A percentile compares a stretch with the other conserved stretches of the same genome.
Conservation (phyloP, 768 basidiomycete species). For the Russula griseocarnosa region DNA sequence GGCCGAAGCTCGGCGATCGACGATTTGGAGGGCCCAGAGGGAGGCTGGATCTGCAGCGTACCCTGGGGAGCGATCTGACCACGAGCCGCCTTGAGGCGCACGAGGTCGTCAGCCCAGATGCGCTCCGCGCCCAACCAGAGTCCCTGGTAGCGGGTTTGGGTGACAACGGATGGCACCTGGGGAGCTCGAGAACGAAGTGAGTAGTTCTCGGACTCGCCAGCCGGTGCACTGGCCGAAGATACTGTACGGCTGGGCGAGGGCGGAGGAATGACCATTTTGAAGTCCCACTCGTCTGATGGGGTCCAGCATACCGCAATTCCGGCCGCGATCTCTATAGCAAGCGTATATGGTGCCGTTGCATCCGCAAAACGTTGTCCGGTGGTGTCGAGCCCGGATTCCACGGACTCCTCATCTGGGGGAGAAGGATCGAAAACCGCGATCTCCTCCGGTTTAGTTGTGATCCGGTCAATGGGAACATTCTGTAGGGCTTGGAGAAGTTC, state of each 20-base stretch:
- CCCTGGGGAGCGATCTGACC: constrained; percentile 65
- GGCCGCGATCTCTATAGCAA: constrained; percentile 69
- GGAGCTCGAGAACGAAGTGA: constrained; percentile 9
- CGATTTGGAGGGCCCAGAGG: constrained; percentile 49
- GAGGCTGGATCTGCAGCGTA: constrained; percentile 52
- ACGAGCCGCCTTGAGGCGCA: constrained; percentile 70
- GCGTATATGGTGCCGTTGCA: constrained; percentile 58
- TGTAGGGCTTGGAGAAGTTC: constrained; percentile 49
- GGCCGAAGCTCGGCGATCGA: constrained; percentile 26
- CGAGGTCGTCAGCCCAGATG: constrained; percentile 82
- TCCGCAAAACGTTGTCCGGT: constrained; percentile 41
- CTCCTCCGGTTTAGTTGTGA: constrained; percentile 31
- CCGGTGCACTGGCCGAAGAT: not conserved
- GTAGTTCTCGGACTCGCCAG: not conserved
- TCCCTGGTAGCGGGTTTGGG: constrained; percentile 66
- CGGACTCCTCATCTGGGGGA: constrained; percentile 29
- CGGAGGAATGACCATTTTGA: constrained; percentile 44
- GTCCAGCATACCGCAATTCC: constrained; percentile 62
- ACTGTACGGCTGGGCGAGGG: not conserved
- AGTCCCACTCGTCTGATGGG: constrained; percentile 70
- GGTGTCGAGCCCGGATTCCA: constrained; percentile 1
- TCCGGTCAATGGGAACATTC: constrained; percentile 25
- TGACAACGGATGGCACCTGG: constrained; percentile 27
- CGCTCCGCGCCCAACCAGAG: constrained; percentile 89
- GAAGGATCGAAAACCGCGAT: constrained; percentile 54